These are phyloP conservation scores for Agapanthus africanus DNA, from an alignment of 106 monocot genomes.

Conservation along the genomic window DNA sequence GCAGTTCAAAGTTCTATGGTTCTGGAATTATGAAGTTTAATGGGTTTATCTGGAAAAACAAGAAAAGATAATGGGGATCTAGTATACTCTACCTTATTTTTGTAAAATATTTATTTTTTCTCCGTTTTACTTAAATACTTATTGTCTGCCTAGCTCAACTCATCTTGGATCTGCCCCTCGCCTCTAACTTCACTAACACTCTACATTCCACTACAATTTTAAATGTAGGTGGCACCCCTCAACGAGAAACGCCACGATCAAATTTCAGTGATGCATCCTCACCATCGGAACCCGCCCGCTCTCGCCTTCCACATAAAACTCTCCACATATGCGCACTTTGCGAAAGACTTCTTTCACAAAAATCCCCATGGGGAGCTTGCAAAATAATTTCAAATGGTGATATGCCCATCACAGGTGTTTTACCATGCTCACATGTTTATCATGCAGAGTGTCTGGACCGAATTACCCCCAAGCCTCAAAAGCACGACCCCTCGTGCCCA, in stretches of 20 bases:
- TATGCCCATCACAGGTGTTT: slow-evolving; percentile 47
- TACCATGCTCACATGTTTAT: slow-evolving; percentile 58
- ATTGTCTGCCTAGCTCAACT: no score
- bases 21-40: no score
- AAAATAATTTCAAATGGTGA: slow-evolving; percentile 47
- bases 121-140: no score
- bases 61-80: no score
- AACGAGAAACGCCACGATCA: not conserved
- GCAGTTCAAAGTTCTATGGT: no score
- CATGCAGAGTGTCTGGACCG: slow-evolving; percentile 71
- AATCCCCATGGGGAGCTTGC: slow-evolving; percentile 60
- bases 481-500: slow-evolving; percentile 61
- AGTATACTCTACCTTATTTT: no score
- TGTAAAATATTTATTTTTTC: no score
- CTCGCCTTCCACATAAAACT: slow-evolving; percentile 11
- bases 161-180: no score
- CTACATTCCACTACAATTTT: slow-evolving; percentile 5
- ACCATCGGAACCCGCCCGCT: slow-evolving; percentile 5
- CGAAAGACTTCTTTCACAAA: slow-evolving; percentile 37
- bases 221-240: slow-evolving; percentile 10
- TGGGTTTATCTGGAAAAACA: no score
- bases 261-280: slow-evolving; percentile 23
- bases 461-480: slow-evolving; percentile 30
- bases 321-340: slow-evolving; percentile 53
- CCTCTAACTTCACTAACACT: slow-evolving; percentile 7